Conservation (phyloP, 345 rosid species). For the Cochlearia excelsa region DNA sequence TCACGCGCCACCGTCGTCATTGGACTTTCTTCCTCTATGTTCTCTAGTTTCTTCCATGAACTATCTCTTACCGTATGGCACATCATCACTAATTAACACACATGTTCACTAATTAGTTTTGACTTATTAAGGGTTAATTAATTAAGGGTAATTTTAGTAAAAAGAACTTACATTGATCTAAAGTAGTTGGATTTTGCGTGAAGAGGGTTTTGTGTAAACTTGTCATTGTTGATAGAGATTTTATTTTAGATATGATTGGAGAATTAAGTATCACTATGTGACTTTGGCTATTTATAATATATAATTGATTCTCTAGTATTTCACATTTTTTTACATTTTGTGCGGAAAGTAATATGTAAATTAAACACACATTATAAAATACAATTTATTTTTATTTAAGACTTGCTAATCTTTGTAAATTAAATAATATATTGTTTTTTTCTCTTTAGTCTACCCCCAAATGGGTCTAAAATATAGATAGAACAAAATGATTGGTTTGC, state of each 20-base stretch:
- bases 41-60: conserved; percentile 53
- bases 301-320: conserved; percentile 17
- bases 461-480: conserved; percentile 4
- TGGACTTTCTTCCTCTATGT: conserved; percentile 67
- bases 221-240: conserved; percentile 35
- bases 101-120: neutral
- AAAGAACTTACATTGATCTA: conserved; percentile 29
- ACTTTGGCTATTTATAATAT: conserved; percentile 29
- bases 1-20: conserved; percentile 36
- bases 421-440: too few species aligned
- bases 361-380: conserved; percentile 26
- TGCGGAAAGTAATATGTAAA: conserved; percentile 18
- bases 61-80: conserved; percentile 27
- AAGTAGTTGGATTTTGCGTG: conserved; percentile 26
- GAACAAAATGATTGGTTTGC: conserved; percentile 27
- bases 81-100: conserved; percentile 21
- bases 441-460: neutral
- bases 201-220: conserved; percentile 35
- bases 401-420: too few species aligned
- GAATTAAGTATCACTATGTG: conserved; percentile 36
- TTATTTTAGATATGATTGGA: conserved; percentile 28
- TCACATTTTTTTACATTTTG: conserved; percentile 10
- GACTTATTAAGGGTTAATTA: neutral
- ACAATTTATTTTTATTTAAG: conserved; percentile 1
- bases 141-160: neutral